Base-by-base conservation (phyloP, 2,329 filamentous ascomycete genomes). In the Colletotrichum destructivum region DNA sequence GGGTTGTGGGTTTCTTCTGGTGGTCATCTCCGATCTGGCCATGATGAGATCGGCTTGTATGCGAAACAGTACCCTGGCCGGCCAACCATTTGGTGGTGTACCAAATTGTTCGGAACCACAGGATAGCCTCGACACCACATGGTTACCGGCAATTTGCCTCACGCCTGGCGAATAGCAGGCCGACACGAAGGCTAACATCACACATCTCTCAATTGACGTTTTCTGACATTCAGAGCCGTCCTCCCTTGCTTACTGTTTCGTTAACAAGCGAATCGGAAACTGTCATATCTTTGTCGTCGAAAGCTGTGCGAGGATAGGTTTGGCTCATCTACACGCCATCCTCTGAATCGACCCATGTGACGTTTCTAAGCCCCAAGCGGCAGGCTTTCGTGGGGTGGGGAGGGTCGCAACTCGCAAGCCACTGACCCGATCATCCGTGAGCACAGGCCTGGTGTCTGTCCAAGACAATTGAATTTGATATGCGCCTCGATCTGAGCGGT, bases 351-450 rank as follows among this genome's bases (percentile, higher is more conserved):
- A n/a, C 38, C n/a, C 16, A 21, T 31, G 38, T 69, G 52, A 69
- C 69, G 59, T 69, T 72, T 59, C 42, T 44, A 18, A 51, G 42
- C 55, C 52, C 47, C 23, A 42, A 55, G 60, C 62, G 62, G 13
- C 46, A 64, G 54, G 46, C 52, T 59, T 35, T 26, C 49, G 44
- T 69, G 46, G 54, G 46, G 54, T 12, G 31, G 54, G 49, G 46
- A 26, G 49, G 26, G 23, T 38, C 49, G 26, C 26, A 5, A 6
- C 26, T 31, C 26, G 23, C 52, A 66, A 71, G 68, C 56, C 56
- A 71, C 56, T 67, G 57, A 51, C 62, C 64, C 46, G 57, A 62
- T 68, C 49, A 62, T 67, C 42, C 49, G 23, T 49, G 44, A 56
- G 68, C 63, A 71, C 56, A 62, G 51, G 49, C 68, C 63, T 49